Base-by-base conservation (phyloP, 805 yeast genomes). In the Suhomyces sp. region DNA sequence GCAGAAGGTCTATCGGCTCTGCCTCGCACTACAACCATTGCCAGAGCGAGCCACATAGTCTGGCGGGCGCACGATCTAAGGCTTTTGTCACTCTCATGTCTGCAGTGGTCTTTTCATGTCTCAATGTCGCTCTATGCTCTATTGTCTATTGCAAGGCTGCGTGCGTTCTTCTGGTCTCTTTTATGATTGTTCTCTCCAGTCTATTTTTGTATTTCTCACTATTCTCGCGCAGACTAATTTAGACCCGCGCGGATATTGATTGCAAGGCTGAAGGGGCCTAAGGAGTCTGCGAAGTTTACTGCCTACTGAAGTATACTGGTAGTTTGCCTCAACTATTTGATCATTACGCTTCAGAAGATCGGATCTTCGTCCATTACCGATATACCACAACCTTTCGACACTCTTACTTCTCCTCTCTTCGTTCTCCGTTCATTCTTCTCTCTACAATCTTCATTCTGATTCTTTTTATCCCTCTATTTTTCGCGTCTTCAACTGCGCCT, bases 401-500 rank as follows among this genome's bases (percentile, higher is more conserved):
- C n/a, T n/a, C n/a, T n/a, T n/a, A 7, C 21, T 35, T 10, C 10
- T 7, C 4, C 21, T 35, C 40, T 17, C n/a, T 15, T 10, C 39
- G 6, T 21, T 35, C 17, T 8, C n/a, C 1, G 17, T 17, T 21
- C 3, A 8, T n/a, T n/a, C 15, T 37, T 37, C 41, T 37, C 41
- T 7, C 41, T n/a, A n/a, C 35, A 6, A 31, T n/a, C 35, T n/a
- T 7, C 8, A 10, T 37, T 37, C 22, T 37, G n/a, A 17, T 37
- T 37, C 20, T 41, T 41, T n/a, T 41, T 20, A 15, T 20, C 40
- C 17, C 40, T 35, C 40, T 17, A 15, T 35, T 37, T 37, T 17
- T 10, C 41, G 41, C 41, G 41, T 37, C 35, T 31, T n/a, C 35
- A 37, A 37, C 22, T 37, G 41, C 41, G 41, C 41, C 41, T 37